phyloP scores from a whole-genome alignment of 2,329 filamentous ascomycete species.

The Pseudodiploospora longispora region DNA sequence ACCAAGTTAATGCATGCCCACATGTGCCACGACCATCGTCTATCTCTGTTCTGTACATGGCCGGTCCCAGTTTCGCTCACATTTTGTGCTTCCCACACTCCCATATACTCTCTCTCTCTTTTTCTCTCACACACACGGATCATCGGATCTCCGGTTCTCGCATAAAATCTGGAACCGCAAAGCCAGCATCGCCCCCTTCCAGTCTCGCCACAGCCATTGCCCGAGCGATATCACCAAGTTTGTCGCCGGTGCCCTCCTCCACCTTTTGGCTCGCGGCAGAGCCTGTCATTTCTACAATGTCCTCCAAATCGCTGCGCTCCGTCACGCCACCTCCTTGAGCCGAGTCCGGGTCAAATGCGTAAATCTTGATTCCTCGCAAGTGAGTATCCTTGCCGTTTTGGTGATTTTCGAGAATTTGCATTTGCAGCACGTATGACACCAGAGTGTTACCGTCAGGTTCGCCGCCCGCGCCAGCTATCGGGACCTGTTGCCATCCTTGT shows the following conservation, averaged over 20 bases:
- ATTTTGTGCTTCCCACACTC: neutral
- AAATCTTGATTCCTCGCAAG: slow-evolving; percentile 85
- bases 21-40: neutral
- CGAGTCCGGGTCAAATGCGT: slow-evolving; percentile 45
- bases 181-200: slow-evolving; percentile 26
- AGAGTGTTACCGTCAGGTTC: slow-evolving; percentile 65
- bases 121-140: slow-evolving; percentile 5
- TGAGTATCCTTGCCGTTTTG: slow-evolving; percentile 99
- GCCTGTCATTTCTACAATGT: slow-evolving; percentile 20
- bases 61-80: neutral
- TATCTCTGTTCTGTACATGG: neutral
- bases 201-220: slow-evolving; percentile 19
- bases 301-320: slow-evolving; percentile 21
- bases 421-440: slow-evolving; percentile 81
- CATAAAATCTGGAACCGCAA: slow-evolving; percentile 34
- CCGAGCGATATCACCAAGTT: slow-evolving; percentile 21
- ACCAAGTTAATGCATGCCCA: neutral
- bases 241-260: slow-evolving; percentile 8
- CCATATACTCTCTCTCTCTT: neutral
- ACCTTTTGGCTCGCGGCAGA: slow-evolving; percentile 8
- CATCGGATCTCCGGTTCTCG: slow-evolving; percentile 34
- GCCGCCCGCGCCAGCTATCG: slow-evolving; percentile 46
- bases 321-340: slow-evolving; percentile 32
- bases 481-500: slow-evolving; percentile 84
- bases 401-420: slow-evolving; percentile 90